phyloP scores from a whole-genome alignment of 192 early-diverging fungal genomes.

The Coemansia sp. region DNA sequence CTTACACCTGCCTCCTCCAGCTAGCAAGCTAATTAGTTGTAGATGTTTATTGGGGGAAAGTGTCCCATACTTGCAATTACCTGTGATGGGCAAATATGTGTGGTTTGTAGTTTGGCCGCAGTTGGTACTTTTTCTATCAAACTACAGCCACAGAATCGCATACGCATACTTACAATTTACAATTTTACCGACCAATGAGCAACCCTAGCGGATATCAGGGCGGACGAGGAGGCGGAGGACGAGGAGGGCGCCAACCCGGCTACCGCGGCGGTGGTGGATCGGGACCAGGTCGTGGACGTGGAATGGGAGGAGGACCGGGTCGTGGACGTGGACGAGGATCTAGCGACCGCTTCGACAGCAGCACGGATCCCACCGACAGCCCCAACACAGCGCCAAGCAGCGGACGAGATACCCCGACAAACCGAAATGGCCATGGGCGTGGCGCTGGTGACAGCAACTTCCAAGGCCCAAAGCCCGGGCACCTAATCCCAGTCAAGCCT shows the following conservation, averaged over 20 bases:
- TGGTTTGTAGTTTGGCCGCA: not conserved
- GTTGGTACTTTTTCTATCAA: not conserved
- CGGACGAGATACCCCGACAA: not conserved
- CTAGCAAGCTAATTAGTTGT: too few relatives aligned
- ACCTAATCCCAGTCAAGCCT: conserved; percentile 30
- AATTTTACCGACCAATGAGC: not conserved
- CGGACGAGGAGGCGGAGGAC: not conserved
- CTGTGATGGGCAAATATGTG: not conserved
- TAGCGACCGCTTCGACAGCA: not conserved
- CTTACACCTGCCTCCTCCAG: too few relatives aligned
- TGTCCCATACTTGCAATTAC: not conserved
- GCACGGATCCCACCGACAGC: not conserved
- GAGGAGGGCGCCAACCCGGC: not conserved
- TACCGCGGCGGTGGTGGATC: not conserved
- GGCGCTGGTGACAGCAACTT: not conserved
- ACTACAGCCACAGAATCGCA: not conserved
- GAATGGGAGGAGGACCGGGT: not conserved
- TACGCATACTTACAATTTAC: too few relatives aligned
- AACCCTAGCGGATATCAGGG: not conserved
- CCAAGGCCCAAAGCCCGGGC: not conserved
- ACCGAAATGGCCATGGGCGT: not conserved
- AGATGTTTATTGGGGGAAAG: not conserved
- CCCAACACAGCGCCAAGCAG: not conserved
- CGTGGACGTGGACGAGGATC: not conserved
- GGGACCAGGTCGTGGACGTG: not conserved